These are phyloP conservation scores for Pisolithus marmoratus DNA, from an alignment of 768 basidiomycete genomes.

Conservation along the genomic window DNA sequence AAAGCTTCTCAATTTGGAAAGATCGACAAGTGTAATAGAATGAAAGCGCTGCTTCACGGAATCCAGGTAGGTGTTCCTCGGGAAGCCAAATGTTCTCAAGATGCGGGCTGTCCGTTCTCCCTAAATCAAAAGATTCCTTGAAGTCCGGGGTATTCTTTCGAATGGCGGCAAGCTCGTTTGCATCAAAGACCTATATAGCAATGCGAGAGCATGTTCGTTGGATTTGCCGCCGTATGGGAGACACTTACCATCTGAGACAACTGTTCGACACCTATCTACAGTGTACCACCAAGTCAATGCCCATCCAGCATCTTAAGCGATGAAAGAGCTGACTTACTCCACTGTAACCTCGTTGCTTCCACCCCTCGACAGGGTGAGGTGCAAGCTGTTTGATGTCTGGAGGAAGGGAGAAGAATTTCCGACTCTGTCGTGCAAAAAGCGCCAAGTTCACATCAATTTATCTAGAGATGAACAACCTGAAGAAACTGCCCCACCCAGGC, in stretches of 20 bases:
- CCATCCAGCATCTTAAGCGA: neutral
- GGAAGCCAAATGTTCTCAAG: conserved; percentile 59
- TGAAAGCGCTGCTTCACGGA: conserved; percentile 44
- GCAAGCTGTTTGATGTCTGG: conserved; percentile 37
- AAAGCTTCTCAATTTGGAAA: conserved; percentile 29
- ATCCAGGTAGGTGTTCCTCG: conserved; percentile 46
- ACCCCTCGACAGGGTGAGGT: conserved; percentile 40
- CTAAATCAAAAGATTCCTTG: conserved; percentile 55
- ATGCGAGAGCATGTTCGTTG: neutral
- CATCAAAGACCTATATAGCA: conserved; percentile 26
- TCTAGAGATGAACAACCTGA: neutral
- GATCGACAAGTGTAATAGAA: conserved; percentile 43
- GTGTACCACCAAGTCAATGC: no score
- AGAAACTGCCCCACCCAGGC: conserved; percentile 30
- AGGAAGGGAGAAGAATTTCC: conserved; percentile 34
- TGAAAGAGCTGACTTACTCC: conserved; percentile 8
- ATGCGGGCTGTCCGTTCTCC: conserved; percentile 31
- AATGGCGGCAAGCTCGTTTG: conserved; percentile 20
- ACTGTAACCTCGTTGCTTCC: conserved; percentile 39
- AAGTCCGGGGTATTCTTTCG: conserved; percentile 32
- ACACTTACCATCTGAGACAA: conserved; percentile 22
- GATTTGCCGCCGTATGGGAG: neutral
- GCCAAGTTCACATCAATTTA: neutral
- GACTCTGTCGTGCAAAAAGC: conserved; percentile 25
- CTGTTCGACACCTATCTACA: conserved; percentile 38